Base-by-base conservation (phyloP, 768 basidiomycete species). In the Favolaschia claudopus region DNA sequence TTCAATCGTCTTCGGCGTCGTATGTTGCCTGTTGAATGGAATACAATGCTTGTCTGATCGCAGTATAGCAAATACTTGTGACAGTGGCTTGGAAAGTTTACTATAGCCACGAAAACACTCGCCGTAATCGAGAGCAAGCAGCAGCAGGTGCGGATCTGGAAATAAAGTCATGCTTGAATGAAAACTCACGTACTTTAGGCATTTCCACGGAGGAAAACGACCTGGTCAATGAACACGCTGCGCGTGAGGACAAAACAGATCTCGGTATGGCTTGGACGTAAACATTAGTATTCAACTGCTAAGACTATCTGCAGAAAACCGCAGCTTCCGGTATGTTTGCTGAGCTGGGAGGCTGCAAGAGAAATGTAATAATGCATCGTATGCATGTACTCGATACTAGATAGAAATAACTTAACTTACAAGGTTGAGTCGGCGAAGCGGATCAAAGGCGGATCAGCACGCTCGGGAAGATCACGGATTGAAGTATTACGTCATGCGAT, bases 321-420 rank as follows among this genome's bases (percentile, higher is more conserved):
- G 37, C 46, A 60, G 52, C 27, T 59, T 52, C 37, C 42, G 57
- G 8, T 59, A 59, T 34, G 25, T 45, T 31, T 52, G 50, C 36
- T 59, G n/a, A n/a, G n/a, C n/a, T n/a, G n/a, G n/a, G n/a, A n/a
- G n/a, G n/a, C n/a, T n/a, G n/a, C n/a, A n/a, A n/a, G n/a, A n/a
- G n/a, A n/a, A n/a, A n/a, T n/a, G n/a, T n/a, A n/a, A n/a, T n/a
- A n/a, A n/a, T n/a, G n/a, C n/a, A n/a, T n/a, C n/a, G n/a, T n/a
- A n/a, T n/a, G n/a, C n/a, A n/a, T n/a, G n/a, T n/a, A n/a, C n/a
- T n/a, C n/a, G n/a, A n/a, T n/a, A n/a, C n/a, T n/a, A n/a, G n/a
- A n/a, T n/a, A n/a, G n/a, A n/a, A n/a, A n/a, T n/a, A n/a, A n/a
- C n/a, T n/a, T n/a, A n/a, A n/a, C n/a, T n/a, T n/a, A n/a, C n/a